These are phyloP conservation scores for Gaillardinia entomophila DNA, from an alignment of 805 yeast species.

Conservation along the genomic window DNA sequence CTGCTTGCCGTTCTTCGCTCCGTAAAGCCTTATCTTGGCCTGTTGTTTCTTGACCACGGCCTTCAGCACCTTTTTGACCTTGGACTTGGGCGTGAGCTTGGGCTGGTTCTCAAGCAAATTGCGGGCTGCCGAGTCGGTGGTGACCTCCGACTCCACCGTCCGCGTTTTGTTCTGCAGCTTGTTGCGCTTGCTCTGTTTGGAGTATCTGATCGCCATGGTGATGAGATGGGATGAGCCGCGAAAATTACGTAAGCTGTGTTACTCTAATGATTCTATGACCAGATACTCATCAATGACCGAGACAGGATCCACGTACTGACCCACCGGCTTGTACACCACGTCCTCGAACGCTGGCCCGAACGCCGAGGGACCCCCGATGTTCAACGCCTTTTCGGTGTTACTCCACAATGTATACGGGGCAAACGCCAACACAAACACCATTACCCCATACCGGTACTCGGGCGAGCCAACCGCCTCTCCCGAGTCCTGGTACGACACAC, in stretches of 20 bases:
- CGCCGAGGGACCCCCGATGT: slow-evolving; percentile 38
- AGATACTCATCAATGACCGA: slow-evolving; percentile 34
- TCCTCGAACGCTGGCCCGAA: slow-evolving; percentile 31
- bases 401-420: slow-evolving; percentile 34
- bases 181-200: slow-evolving; percentile 54
- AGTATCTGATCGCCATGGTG: slow-evolving; percentile 53
- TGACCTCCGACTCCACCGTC: slow-evolving; percentile 60
- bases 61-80: slow-evolving; percentile 43
- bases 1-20: slow-evolving; percentile 49
- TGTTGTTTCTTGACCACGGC: slow-evolving; percentile 60
- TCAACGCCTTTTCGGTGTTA: slow-evolving; percentile 26
- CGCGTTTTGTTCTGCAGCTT: slow-evolving; percentile 49
- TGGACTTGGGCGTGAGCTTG: slow-evolving; percentile 55
- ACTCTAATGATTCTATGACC: slow-evolving; percentile 7
- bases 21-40: slow-evolving; percentile 59
- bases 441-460: slow-evolving; percentile 41
- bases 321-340: slow-evolving; percentile 31
- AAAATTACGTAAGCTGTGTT: neutral
- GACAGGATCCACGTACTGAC: slow-evolving; percentile 26
- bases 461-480: slow-evolving; percentile 46
- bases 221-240: neutral
- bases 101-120: slow-evolving; percentile 58
- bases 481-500: slow-evolving; percentile 35
- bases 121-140: slow-evolving; percentile 60
- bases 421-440: slow-evolving; percentile 37